phyloP scores from a whole-genome alignment of 202 grass and related monocot species.

The Zoysia matrella region DNA sequence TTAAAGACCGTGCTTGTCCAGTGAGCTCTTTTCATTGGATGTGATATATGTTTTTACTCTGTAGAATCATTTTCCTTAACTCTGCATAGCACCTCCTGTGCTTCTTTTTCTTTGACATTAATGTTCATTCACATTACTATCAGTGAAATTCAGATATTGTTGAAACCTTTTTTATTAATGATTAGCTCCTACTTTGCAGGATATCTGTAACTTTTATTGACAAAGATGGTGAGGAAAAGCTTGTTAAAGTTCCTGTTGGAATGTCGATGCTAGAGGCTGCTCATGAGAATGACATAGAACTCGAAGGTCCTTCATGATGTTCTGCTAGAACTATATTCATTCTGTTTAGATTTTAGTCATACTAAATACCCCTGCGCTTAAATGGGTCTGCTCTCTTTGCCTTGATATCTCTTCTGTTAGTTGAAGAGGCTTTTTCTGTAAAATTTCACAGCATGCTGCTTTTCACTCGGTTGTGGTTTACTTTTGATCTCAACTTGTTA shows the following conservation, averaged over 20 bases:
- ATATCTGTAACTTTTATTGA: slow-evolving; percentile 71
- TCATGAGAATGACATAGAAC: slow-evolving; percentile 73
- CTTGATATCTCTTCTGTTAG: slow-evolving; percentile 19
- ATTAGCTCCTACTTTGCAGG: slow-evolving; percentile 41
- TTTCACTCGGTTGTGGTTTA: background rate
- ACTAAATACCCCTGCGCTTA: background rate
- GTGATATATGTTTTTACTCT: background rate
- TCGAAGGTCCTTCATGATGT: slow-evolving; percentile 48
- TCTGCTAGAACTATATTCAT: slow-evolving; percentile 7
- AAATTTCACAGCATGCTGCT: background rate
- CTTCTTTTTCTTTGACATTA: too few relatives aligned
- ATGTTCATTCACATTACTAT: background rate
- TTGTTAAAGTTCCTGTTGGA: slow-evolving; percentile 67
- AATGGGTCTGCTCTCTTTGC: background rate
- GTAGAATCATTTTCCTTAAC: background rate
- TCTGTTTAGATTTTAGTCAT: background rate
- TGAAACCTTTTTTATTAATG: background rate
- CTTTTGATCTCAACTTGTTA: slow-evolving; percentile 11
- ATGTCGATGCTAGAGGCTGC: slow-evolving; percentile 80
- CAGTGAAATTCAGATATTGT: background rate
- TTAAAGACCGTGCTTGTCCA: background rate
- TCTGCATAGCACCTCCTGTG: background rate
- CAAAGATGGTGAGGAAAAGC: slow-evolving; percentile 59
- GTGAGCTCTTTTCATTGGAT: slow-evolving; percentile 7
- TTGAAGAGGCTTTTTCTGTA: background rate